Evolutionary conservation across 805 yeast genomes (phyloP).

Genomic region (Wickerhamomyces alni): DNA sequence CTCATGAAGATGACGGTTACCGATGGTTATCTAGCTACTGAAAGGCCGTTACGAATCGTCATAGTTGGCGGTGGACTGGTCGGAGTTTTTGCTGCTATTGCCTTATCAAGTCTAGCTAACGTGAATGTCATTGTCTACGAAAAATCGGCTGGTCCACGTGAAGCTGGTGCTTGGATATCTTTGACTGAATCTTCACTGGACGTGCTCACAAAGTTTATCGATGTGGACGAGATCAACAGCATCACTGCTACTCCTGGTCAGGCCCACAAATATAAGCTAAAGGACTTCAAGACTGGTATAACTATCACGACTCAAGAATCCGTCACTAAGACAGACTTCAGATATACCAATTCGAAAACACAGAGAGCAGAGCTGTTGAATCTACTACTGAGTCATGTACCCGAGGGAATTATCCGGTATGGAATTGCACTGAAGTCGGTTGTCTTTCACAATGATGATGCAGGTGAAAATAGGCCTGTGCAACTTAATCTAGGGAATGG

Average conservation of each 20-base stretch:
- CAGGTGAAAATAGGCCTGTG: not conserved
- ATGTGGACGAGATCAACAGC: not conserved
- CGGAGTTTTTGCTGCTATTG: conserved; percentile 2
- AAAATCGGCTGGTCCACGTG: not conserved
- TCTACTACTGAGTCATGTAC: not conserved
- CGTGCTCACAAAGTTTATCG: not conserved
- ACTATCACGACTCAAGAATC: not conserved
- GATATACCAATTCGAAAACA: not conserved
- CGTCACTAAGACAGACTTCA: not conserved
- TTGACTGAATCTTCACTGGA: not conserved
- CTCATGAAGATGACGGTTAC: no score
- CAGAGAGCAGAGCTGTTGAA: conserved; percentile 1
- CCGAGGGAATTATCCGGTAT: conserved; percentile 1
- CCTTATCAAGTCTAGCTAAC: not conserved
- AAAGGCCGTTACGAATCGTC: not conserved
- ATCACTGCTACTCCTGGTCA: not conserved
- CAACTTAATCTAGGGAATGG: not conserved
- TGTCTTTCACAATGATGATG: not conserved
- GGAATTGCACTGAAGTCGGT: not conserved
- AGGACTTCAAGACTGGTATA: not conserved
- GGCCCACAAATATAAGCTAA: not conserved
- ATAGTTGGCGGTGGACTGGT: conserved; percentile 2
- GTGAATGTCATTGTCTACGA: not conserved
- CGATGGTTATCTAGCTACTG: no score
- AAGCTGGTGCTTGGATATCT: conserved; percentile 3